Evolutionary conservation across 2,329 filamentous ascomycete genomes (phyloP).

Genomic region (Phialophora tarda): DNA sequence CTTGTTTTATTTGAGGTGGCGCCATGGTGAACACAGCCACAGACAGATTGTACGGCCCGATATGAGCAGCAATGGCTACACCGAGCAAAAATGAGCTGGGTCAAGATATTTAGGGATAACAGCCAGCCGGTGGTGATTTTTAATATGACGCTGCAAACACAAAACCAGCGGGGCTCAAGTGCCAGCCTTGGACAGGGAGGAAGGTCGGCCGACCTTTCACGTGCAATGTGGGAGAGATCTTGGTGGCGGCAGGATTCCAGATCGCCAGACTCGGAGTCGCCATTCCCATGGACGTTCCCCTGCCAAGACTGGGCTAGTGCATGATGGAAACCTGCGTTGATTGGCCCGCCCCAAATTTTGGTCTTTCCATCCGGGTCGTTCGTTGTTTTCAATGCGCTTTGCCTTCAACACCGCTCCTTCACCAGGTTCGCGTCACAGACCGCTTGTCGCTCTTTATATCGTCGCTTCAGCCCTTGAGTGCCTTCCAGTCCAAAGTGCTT

Average conservation of each 20-base stretch:
- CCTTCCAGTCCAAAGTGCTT: neutral
- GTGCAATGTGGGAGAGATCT: neutral
- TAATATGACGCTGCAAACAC: constrained; percentile 13
- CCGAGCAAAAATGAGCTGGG: too few relatives aligned
- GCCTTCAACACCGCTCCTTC: constrained; percentile 19
- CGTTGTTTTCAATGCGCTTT: constrained; percentile 8
- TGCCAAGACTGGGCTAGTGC: constrained; percentile 15
- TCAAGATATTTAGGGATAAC: neutral
- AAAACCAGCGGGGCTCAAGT: constrained; percentile 12
- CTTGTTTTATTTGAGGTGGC: constrained; percentile 93
- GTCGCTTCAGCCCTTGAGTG: neutral
- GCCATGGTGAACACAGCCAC: constrained; percentile 53
- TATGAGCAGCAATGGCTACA: neutral
- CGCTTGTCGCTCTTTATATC: constrained; percentile 23
- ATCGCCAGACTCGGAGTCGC: constrained; percentile 8
- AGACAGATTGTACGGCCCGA: neutral
- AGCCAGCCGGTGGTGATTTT: neutral
- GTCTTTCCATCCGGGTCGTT: constrained; percentile 3
- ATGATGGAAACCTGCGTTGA: neutral
- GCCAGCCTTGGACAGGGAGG: neutral
- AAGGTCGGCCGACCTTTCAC: neutral
- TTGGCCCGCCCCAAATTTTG: constrained; percentile 8
- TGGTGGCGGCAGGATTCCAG: neutral
- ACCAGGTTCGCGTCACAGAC: constrained; percentile 12
- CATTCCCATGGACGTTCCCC: neutral